Base-by-base conservation (phyloP, 2,329 filamentous ascomycete species). In the Botryotinia calthae region DNA sequence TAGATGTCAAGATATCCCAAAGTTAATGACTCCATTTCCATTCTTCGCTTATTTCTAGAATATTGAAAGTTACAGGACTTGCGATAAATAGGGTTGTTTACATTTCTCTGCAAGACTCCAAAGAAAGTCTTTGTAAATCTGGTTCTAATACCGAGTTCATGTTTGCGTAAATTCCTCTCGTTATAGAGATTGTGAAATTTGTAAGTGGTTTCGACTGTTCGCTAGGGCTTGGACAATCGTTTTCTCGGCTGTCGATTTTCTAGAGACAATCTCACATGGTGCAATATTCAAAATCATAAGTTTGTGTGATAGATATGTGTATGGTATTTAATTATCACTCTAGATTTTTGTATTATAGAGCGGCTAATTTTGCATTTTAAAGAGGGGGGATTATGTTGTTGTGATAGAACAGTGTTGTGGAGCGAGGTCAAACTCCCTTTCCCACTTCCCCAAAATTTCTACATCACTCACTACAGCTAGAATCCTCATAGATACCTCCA, bases 91-190 rank as follows among this genome's bases (percentile, higher is more conserved):
- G n/a, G 14, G 1, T 28, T 14, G 8, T 54, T 54, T 28, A 0
- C 14, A n/a, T 51, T 51, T n/a, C 25, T 51, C 48, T 48, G 25
- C 2, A 12, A 54, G 14, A 28, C 14, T 28, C 0, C 14, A 28
- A 54, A 28, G 14, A 8, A 28, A 28, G 25, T 6, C 6, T 2
- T 8, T 25, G 25, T 54, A 18, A 18, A 16, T 28, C 12, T 28
- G n/a, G 6, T 3, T 3, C 4, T 28, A 1, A 16, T 18, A 4
- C n/a, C 1, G 4, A 2, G 28, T 8, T 28, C 1, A 1, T 8
- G 16, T 16, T 54, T 54, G 6, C 25, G 14, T 14, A 28, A 18
- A 14, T 3, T 28, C 2, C 14, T 54, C 12, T 28, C 14, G 2
- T 28, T 6, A 16, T 54, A 18, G 51, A 8, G n/a, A 54, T 18